Percentiles rank a stretch among this genome's conserved stretches.
Evolutionary conservation across 2,329 filamentous ascomycete species (phyloP).

Genomic region (Cladosporium phlei): DNA sequence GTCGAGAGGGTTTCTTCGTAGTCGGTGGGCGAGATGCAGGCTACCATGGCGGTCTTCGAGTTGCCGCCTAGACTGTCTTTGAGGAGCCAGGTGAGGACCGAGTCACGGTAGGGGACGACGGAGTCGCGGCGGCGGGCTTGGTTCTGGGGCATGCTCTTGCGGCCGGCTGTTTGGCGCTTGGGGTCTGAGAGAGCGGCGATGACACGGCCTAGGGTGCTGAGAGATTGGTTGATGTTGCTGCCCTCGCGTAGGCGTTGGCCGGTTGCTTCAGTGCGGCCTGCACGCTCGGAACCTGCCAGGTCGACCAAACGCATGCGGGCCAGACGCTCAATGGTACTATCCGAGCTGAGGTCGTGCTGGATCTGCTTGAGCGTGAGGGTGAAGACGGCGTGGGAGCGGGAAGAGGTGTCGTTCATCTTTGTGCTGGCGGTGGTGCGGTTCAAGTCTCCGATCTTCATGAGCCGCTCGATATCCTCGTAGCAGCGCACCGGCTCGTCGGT

Average conservation of each 20-base stretch:
- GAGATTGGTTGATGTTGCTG: conserved; percentile 97
- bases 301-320: conserved; percentile 93
- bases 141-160: conserved; percentile 45
- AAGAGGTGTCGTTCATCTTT: conserved; percentile 99
- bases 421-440: conserved; percentile 88
- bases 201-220: conserved; percentile 90
- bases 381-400: conserved; percentile 93
- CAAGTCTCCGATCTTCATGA: conserved; percentile 84
- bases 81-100: conserved; percentile 75
- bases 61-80: conserved; percentile 96
- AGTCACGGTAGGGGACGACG: conserved; percentile 89
- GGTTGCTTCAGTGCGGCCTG: conserved; percentile 92
- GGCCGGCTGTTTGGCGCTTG: conserved; percentile 42
- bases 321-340: conserved; percentile 92
- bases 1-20: conserved; percentile 97
- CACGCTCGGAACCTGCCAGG: conserved; percentile 88
- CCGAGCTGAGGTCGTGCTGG: conserved; percentile 93
- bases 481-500: conserved; percentile 88
- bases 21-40: conserved; percentile 89
- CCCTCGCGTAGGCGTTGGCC: conserved; percentile 87
- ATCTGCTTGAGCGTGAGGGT: conserved; percentile 98
- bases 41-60: conserved; percentile 98
- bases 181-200: conserved; percentile 82
- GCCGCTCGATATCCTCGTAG: conserved; percentile 78
- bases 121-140: conserved; percentile 43